These are phyloP conservation scores for Nakazawaea sp. DNA, from an alignment of 805 yeast species.

Conservation along the genomic window DNA sequence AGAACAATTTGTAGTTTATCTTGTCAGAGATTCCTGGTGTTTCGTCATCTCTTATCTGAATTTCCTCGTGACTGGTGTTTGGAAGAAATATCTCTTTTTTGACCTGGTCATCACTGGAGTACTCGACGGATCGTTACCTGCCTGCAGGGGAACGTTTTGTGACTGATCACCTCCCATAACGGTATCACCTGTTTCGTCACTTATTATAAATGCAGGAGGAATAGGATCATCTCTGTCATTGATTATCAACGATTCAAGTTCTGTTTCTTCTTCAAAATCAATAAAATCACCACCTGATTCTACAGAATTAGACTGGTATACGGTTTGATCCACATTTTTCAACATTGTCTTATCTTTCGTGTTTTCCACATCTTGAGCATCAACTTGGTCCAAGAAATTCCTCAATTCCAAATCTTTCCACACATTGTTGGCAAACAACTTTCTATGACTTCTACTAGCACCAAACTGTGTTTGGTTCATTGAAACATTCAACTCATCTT, in stretches of 20 bases:
- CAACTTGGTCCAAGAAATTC: constrained; percentile 3
- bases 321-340: neutral
- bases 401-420: constrained; percentile 10
- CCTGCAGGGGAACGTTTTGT: neutral
- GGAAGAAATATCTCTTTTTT: constrained; percentile 5
- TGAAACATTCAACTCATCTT: constrained; percentile 6
- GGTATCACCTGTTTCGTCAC: constrained; percentile 8
- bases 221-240: neutral
- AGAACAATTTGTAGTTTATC: neutral
- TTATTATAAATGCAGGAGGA: neutral
- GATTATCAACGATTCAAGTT: neutral
- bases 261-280: neutral
- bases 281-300: neutral
- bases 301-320: no score
- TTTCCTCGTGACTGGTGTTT: constrained; percentile 9
- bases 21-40: no score
- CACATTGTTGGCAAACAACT: constrained; percentile 3
- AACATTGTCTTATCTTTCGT: constrained; percentile 8
- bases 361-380: neutral
- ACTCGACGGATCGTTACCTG: neutral
- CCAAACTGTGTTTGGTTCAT: constrained; percentile 7
- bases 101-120: constrained; percentile 8
- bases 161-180: constrained; percentile 3
- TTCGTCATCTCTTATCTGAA: constrained; percentile 6
- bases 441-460: constrained; percentile 3